These are phyloP conservation scores for Trichoderma reesei DNA, from an alignment of 495 filamentous ascomycete genomes.

Conservation along the genomic window DNA sequence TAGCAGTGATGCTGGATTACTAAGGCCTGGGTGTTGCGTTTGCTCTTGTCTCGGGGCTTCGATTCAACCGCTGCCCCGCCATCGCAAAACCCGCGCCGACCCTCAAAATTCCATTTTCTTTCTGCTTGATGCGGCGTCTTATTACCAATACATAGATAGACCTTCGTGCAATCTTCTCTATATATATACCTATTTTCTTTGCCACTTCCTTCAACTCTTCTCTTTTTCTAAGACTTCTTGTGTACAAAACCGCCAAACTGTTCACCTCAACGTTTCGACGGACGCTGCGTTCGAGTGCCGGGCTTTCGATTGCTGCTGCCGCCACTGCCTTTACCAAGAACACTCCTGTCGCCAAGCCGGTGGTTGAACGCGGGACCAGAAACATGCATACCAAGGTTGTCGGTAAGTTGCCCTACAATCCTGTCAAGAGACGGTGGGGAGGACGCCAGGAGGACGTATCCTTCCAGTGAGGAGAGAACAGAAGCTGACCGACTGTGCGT, in stretches of 20 bases:
- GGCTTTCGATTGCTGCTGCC: constrained; percentile 50
- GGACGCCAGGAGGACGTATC: too few relatives aligned
- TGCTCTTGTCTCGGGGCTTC: neutral
- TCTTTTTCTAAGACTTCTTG: neutral
- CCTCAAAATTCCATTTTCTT: too few relatives aligned
- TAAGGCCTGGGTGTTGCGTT: too few relatives aligned
- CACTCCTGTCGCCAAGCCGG: constrained; percentile 34
- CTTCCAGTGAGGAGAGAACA: neutral
- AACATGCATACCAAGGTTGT: constrained; percentile 78
- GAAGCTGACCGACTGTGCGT: constrained; percentile 13
- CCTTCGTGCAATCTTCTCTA: neutral
- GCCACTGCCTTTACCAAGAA: constrained; percentile 56
- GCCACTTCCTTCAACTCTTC: neutral
- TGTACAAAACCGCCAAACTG: constrained; percentile 53
- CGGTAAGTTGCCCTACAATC: constrained; percentile 38
- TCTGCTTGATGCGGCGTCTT: too few relatives aligned
- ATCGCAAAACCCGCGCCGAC: neutral
- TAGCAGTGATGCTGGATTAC: too few relatives aligned
- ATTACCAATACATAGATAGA: too few relatives aligned
- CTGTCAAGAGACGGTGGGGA: neutral
- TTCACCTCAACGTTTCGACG: constrained; percentile 67
- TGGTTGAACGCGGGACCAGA: constrained; percentile 35
- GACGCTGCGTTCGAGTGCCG: constrained; percentile 47
- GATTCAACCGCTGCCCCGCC: neutral
- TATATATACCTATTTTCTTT: neutral